These are phyloP conservation scores for Sordariomycetes sp. DNA, from an alignment of 2,329 filamentous ascomycete genomes.

Conservation along the genomic window DNA sequence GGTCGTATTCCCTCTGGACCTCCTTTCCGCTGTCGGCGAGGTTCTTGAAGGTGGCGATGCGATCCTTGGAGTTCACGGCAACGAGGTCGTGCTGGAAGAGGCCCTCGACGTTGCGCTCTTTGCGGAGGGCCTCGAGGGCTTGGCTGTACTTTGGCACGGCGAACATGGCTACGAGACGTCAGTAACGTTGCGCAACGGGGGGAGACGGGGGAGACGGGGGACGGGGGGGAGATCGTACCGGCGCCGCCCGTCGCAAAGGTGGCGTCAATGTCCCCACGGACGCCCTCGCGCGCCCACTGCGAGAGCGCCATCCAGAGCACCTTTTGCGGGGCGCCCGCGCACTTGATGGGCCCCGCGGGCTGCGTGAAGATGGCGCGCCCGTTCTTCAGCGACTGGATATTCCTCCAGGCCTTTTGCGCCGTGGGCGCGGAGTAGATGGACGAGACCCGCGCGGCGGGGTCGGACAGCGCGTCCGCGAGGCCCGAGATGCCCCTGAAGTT, in stretches of 20 bases:
- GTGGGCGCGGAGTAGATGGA: conserved; percentile 22
- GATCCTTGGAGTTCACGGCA: conserved; percentile 18
- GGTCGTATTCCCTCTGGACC: conserved; percentile 18
- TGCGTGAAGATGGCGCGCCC: conserved; percentile 23
- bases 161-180: conserved; percentile 15
- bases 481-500: conserved; percentile 20
- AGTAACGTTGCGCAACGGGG: neutral
- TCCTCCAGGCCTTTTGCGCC: conserved; percentile 19
- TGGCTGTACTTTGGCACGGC: conserved; percentile 22
- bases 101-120: conserved; percentile 20
- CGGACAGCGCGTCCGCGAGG: conserved; percentile 17
- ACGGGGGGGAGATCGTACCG: neutral
- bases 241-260: conserved; percentile 19
- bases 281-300: conserved; percentile 20
- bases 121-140: conserved; percentile 18
- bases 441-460: conserved; percentile 18
- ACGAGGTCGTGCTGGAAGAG: conserved; percentile 24
- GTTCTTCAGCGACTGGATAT: conserved; percentile 19
- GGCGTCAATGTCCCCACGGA: conserved; percentile 16
- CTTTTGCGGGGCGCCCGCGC: conserved; percentile 23
- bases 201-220: too few relatives aligned
- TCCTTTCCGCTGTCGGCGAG: conserved; percentile 13
- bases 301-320: conserved; percentile 25
- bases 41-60: conserved; percentile 14
- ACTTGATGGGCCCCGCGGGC: conserved; percentile 23